Base-by-base conservation (phyloP, 257 asterid genomes). In the Capsicum pubescens region DNA sequence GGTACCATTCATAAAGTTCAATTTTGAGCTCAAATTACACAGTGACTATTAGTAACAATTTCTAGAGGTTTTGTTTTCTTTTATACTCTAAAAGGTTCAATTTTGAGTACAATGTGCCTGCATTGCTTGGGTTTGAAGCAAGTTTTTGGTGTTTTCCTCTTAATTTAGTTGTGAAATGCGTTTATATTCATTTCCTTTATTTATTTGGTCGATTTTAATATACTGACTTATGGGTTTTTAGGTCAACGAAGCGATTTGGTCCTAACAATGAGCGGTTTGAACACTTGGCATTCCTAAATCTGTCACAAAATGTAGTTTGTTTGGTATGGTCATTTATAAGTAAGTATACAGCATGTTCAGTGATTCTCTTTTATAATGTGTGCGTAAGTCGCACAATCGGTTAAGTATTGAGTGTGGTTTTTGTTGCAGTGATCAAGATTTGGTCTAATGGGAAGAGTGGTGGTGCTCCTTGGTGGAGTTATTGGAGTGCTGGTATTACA, bases 401-500 rank as follows among this genome's bases (percentile, higher is more conserved):
- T 79, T 72, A 32, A 52, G 60, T 39, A 32, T 10, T 83, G 57
- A 16, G 50, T 81, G 50, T 86, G 64, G 7, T 70, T 83, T 61
- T 83, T 83, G 74, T 84, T 77, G 86, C 86, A 95, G 99, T 95
- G 99, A 87, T 94, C 61, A 94, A 86, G 89, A 83, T 96, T 84
- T 94, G 98, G 99, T 92, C 98, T 17, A 87, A 89, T 84, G 93
- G 92, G 83, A 92, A 93, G 77, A 85, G 90, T 70, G 89, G 87
- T 12, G 97, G 98, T 76, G 98, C 98, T 87, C 99, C 99, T 0
- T 94, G 97, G 99, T 93, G 98, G 99, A 94, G 95, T 88, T 94
- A 94, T 66, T 96, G 99, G 99, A 93, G 99, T 89, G 99, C 98
- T 87, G 98, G 99, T 79, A 93, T 95, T 59, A 93, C 98, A 14